Evolutionary conservation across 495 filamentous ascomycete genomes (phyloP).

Genomic region (Penicillium macrosclerotiorum): DNA sequence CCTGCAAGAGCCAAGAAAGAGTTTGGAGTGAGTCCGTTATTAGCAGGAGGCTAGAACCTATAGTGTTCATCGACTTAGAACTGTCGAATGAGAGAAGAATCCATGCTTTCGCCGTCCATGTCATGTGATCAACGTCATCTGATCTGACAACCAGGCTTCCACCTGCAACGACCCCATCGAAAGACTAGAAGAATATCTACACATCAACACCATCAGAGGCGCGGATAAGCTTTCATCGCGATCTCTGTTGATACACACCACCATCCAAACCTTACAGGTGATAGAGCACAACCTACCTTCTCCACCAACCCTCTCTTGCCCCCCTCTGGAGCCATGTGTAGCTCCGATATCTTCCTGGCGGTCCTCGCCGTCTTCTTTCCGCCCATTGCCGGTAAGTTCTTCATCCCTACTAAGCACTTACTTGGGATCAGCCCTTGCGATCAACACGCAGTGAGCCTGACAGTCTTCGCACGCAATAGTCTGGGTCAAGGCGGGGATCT

Average conservation of each 20-base stretch:
- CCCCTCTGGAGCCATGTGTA: conserved; percentile 49
- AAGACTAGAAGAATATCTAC: neutral
- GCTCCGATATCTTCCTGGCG: conserved; percentile 86
- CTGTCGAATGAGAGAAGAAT: neutral
- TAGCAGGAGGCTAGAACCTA: neutral
- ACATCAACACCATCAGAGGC: neutral
- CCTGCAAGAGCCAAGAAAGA: conserved; percentile 1
- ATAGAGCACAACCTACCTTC: conserved; percentile 17
- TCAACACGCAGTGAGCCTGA: conserved; percentile 1
- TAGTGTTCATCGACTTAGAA: too few relatives aligned
- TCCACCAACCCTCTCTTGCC: neutral
- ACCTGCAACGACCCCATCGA: conserved; percentile 1
- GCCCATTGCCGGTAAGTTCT: conserved; percentile 75
- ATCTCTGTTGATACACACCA: neutral
- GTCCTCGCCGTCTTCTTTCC: conserved; percentile 91
- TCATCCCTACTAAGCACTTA: conserved; percentile 1
- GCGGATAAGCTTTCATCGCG: conserved; percentile 4
- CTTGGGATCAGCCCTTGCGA: conserved; percentile 6
- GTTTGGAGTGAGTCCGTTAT: neutral
- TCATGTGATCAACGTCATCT: conserved; percentile 27
- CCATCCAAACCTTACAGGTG: conserved; percentile 5
- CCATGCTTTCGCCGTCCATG: too few relatives aligned
- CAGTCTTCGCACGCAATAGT: conserved; percentile 48
- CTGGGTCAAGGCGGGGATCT: conserved; percentile 94
- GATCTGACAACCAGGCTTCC: conserved; percentile 18